These are phyloP conservation scores for Somion occarium DNA, from an alignment of 1,284 basidiomycete species.

Conservation along the genomic window DNA sequence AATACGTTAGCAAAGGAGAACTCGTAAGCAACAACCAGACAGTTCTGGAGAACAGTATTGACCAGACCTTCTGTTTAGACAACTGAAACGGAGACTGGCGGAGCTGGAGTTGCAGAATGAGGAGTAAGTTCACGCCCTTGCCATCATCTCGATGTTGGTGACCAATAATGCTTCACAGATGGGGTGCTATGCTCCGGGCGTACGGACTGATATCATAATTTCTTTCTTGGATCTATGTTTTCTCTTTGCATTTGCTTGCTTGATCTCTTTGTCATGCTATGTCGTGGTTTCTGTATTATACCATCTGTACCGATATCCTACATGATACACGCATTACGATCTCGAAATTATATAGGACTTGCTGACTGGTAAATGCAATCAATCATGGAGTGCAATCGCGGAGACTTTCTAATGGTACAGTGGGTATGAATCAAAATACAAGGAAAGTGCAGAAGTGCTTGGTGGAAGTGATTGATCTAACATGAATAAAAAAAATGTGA, in stretches of 20 bases:
- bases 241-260: background rate
- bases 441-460: too few relatives aligned
- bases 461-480: background rate
- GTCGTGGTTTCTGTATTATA: conserved; percentile 2
- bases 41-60: too few relatives aligned
- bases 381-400: background rate
- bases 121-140: conserved; percentile 51
- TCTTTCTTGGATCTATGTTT: background rate
- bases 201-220: conserved; percentile 6
- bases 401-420: too few relatives aligned
- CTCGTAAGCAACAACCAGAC: too few relatives aligned
- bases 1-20: conserved; percentile 75
- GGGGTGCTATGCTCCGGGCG: conserved; percentile 11
- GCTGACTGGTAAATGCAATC: background rate
- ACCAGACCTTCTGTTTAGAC: conserved; percentile 34
- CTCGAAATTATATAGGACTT: background rate
- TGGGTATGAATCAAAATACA: too few relatives aligned
- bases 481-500: background rate
- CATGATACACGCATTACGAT: conserved; percentile 3
- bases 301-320: conserved; percentile 3
- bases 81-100: conserved; percentile 65
- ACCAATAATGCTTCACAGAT: conserved; percentile 6
- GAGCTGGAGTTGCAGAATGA: conserved; percentile 73
- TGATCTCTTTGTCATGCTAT: background rate
- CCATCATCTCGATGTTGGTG: conserved; percentile 4